Conservation (phyloP, 1,284 basidiomycete genomes). For the Ustilago trichophora region DNA sequence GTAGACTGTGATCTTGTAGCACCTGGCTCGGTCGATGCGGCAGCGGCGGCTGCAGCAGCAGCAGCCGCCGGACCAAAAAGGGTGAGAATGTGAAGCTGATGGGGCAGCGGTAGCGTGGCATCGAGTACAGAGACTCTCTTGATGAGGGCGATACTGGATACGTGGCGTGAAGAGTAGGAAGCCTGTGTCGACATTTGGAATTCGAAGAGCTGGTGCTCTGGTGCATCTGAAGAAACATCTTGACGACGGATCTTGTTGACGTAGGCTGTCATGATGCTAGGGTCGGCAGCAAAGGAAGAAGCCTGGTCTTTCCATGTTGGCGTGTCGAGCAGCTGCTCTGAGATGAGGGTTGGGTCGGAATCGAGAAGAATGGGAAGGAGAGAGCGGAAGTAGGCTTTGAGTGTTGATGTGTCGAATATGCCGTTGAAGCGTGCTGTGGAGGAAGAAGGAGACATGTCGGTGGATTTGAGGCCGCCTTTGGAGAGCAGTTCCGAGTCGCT, state of each 20-base stretch:
- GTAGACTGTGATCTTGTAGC: slow-evolving; percentile 2
- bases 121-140: slow-evolving; percentile 88
- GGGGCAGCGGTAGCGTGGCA: slow-evolving; percentile 77
- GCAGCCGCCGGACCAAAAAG: slow-evolving; percentile 85
- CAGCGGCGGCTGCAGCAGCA: slow-evolving; percentile 56
- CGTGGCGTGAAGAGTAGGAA: slow-evolving; percentile 81
- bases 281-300: slow-evolving; percentile 45
- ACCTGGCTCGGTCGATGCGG: not conserved
- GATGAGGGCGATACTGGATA: slow-evolving; percentile 90
- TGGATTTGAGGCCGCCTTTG: slow-evolving; percentile 8
- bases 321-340: slow-evolving; percentile 36
- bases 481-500: slow-evolving; percentile 13
- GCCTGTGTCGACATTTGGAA: slow-evolving; percentile 79
- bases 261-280: slow-evolving; percentile 49
- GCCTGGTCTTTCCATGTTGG: slow-evolving; percentile 49
- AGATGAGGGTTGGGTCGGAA: slow-evolving; percentile 31
- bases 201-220: slow-evolving; percentile 36
- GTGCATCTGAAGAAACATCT: slow-evolving; percentile 28
- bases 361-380: slow-evolving; percentile 48
- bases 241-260: slow-evolving; percentile 56
- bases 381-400: slow-evolving; percentile 43
- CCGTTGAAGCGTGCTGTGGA: slow-evolving; percentile 24
- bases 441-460: slow-evolving; percentile 34
- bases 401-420: slow-evolving; percentile 22
- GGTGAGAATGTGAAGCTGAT: slow-evolving; percentile 90